phyloP scores from a whole-genome alignment of 2,329 filamentous ascomycete genomes.

The Colletotrichum zoysiae region DNA sequence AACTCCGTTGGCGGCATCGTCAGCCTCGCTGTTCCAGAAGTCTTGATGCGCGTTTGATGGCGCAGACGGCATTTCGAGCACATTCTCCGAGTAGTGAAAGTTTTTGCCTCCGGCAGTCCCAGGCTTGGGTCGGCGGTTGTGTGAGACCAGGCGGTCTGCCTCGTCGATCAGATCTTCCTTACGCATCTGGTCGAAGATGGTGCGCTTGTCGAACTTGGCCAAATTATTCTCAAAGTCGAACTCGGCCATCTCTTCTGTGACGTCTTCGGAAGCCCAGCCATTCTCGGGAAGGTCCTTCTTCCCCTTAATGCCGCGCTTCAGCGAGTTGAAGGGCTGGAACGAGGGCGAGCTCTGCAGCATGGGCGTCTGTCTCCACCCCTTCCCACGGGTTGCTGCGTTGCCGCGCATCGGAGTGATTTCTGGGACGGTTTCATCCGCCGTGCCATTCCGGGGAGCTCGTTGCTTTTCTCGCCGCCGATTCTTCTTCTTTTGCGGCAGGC shows the following conservation, averaged over 20 bases:
- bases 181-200: conserved; percentile 91
- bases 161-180: conserved; percentile 92
- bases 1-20: conserved; percentile 65
- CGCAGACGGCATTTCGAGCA: conserved; percentile 73
- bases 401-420: conserved; percentile 40
- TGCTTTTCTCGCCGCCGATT: conserved; percentile 47
- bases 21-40: conserved; percentile 82
- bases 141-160: conserved; percentile 88
- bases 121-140: conserved; percentile 79
- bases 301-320: conserved; percentile 67
- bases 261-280: conserved; percentile 96
- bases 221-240: conserved; percentile 93
- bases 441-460: conserved; percentile 48
- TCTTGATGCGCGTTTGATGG: conserved; percentile 59
- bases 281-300: conserved; percentile 67
- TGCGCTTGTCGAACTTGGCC: conserved; percentile 94
- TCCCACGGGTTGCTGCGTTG: conserved; percentile 53
- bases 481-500: conserved; percentile 47
- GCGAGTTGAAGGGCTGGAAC: conserved; percentile 72
- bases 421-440: conserved; percentile 36
- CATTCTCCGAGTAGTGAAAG: conserved; percentile 90
- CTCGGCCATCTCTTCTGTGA: conserved; percentile 93
- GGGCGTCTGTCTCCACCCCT: conserved; percentile 71
- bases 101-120: conserved; percentile 88
- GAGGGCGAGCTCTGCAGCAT: conserved; percentile 71